phyloP scores from a whole-genome alignment of 2,329 filamentous ascomycete species.

The Davidsoniella virescens region DNA sequence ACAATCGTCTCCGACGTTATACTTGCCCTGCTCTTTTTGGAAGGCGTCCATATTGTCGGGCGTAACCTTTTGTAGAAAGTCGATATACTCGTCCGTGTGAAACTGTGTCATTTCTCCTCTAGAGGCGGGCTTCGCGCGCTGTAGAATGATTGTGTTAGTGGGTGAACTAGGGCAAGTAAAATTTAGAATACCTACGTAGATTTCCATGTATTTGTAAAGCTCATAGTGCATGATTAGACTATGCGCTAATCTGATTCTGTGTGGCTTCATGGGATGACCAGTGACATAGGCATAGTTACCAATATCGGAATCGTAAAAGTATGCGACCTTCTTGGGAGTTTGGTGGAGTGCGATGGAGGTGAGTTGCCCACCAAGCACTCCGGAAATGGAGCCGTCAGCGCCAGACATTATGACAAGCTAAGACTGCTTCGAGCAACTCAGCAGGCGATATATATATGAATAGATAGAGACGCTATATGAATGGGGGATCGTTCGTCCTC shows the following conservation, averaged over 20 bases:
- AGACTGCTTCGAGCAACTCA: not conserved
- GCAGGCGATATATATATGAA: not conserved
- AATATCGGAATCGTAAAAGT: slow-evolving; percentile 97
- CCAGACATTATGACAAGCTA: slow-evolving; percentile 8
- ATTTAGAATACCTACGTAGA: slow-evolving; percentile 51
- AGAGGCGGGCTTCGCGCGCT: slow-evolving; percentile 75
- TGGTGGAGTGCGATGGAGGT: slow-evolving; percentile 31
- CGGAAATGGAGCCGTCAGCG: slow-evolving; percentile 9
- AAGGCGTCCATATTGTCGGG: slow-evolving; percentile 97
- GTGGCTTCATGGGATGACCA: slow-evolving; percentile 97
- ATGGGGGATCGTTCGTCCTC: not conserved
- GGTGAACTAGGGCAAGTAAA: not conserved
- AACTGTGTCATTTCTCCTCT: slow-evolving; percentile 86
- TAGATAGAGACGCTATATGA: no score
- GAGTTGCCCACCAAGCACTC: slow-evolving; percentile 15
- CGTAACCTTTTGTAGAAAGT: slow-evolving; percentile 87
- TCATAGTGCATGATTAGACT: slow-evolving; percentile 93
- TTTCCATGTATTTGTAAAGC: slow-evolving; percentile 90
- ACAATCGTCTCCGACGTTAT: slow-evolving; percentile 93
- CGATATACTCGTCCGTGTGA: slow-evolving; percentile 88
- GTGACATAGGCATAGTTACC: slow-evolving; percentile 96
- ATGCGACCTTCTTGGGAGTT: slow-evolving; percentile 68
- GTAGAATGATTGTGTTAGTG: slow-evolving; percentile 9
- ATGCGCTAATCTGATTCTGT: slow-evolving; percentile 86
- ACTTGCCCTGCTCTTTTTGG: slow-evolving; percentile 61